A percentile compares a stretch with the other conserved stretches of the same genome.
phyloP scores from a whole-genome alignment of 2,329 filamentous ascomycete genomes.

The Sclerotiophoma versabilis region DNA sequence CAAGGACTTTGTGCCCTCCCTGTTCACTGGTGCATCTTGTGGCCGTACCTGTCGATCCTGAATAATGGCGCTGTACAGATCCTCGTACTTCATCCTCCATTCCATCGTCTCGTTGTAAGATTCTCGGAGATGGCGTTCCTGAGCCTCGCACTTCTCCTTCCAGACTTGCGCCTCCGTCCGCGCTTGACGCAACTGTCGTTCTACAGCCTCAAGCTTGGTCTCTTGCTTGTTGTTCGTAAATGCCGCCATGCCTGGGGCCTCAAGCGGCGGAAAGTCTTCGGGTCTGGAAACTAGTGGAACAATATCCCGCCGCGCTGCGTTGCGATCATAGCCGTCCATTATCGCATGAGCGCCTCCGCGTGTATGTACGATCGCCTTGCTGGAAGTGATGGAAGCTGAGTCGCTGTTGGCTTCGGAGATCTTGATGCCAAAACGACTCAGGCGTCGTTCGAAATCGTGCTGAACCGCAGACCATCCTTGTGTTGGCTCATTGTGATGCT shows the following conservation, averaged over 20 bases:
- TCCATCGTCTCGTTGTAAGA: constrained; percentile 2
- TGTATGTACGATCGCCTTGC: background rate
- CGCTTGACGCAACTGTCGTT: constrained; percentile 4
- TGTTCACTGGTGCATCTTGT: background rate
- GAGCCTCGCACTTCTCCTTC: constrained; percentile 4
- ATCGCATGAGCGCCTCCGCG: background rate
- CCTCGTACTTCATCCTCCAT: constrained; percentile 14
- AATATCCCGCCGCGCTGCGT: background rate
- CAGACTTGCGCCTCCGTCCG: constrained; percentile 1
- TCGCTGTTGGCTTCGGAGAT: background rate
- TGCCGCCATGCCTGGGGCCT: background rate
- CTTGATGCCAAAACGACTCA: constrained; percentile 11
- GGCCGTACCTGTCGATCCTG: background rate
- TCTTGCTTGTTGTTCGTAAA: constrained; percentile 1
- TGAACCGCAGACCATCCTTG: constrained; percentile 1
- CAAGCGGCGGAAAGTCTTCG: background rate
- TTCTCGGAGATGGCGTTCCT: background rate
- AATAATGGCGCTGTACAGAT: constrained; percentile 5
- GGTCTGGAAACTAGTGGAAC: background rate
- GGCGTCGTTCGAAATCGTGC: constrained; percentile 10
- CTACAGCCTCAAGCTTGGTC: background rate
- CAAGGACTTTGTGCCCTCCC: background rate
- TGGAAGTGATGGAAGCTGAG: background rate
- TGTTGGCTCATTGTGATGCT: background rate
- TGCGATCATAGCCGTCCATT: background rate